Percentiles rank a stretch among this genome's conserved stretches.
These are phyloP conservation scores for Oryza coarctata DNA, from an alignment of 176 grass and related monocot species.

Conservation along the genomic window DNA sequence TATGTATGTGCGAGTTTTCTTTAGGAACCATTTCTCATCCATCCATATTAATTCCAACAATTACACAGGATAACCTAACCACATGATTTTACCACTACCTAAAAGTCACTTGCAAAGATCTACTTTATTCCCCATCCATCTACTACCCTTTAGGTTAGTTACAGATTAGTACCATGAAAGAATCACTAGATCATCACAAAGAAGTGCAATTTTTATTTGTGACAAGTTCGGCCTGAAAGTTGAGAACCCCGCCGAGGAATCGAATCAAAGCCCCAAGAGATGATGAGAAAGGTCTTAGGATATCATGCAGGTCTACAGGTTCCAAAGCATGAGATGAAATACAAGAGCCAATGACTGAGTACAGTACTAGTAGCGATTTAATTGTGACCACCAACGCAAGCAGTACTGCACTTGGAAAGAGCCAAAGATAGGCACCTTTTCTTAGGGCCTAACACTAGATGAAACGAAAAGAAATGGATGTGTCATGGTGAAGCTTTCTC, in stretches of 20 bases:
- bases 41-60: background rate
- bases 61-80: background rate
- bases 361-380: background rate
- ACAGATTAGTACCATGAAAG: background rate
- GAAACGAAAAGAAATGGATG: constrained; percentile 20
- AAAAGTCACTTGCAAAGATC: constrained; percentile 20
- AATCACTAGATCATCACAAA: constrained; percentile 23
- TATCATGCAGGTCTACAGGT: background rate
- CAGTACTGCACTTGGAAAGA: constrained; percentile 45
- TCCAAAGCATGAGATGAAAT: constrained; percentile 20
- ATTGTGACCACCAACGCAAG: constrained; percentile 33
- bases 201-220: constrained; percentile 6
- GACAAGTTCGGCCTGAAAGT: constrained; percentile 8
- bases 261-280: background rate
- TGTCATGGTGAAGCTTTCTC: constrained; percentile 46
- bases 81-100: constrained; percentile 7
- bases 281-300: constrained; percentile 6
- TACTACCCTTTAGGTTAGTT: constrained; percentile 5
- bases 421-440: constrained; percentile 41
- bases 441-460: constrained; percentile 8
- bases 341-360: background rate
- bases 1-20: background rate
- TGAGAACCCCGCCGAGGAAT: constrained; percentile 18
- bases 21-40: background rate
- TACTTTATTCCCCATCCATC: constrained; percentile 34